phyloP scores from a whole-genome alignment of 352 stramenopile genomes.

The Globisporangium spinosum region DNA sequence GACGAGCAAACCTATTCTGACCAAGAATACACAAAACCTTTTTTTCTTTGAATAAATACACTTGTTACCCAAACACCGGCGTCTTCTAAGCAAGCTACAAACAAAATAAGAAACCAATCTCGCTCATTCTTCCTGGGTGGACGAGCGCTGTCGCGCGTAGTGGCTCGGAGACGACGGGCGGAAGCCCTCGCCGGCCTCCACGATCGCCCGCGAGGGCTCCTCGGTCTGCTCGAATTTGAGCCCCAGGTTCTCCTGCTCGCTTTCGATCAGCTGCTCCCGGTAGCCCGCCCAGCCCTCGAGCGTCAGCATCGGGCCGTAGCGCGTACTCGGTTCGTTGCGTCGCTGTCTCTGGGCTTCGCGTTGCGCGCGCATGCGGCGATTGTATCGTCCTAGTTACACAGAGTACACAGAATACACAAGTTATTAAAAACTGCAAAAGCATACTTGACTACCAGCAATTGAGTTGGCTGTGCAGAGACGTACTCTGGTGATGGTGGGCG shows the following conservation, averaged over 20 bases:
- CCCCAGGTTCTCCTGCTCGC: slow-evolving; percentile 24
- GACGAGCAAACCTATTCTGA: not conserved
- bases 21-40: not conserved
- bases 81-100: not conserved
- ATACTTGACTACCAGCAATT: too few species aligned
- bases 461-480: too few species aligned
- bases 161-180: not conserved
- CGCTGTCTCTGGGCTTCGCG: slow-evolving; percentile 12
- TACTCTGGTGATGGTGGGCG: not conserved
- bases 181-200: slow-evolving; percentile 1
- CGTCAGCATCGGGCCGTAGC: slow-evolving; percentile 26
- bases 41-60: not conserved
- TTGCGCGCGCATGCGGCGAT: not conserved
- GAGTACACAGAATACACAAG: too few species aligned
- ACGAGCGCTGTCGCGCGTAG: not conserved
- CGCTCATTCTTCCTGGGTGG: not conserved
- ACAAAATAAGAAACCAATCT: not conserved
- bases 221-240: not conserved
- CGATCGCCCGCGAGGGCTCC: not conserved
- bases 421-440: too few species aligned
- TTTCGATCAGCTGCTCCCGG: slow-evolving; percentile 47
- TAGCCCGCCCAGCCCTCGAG: slow-evolving; percentile 50
- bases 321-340: slow-evolving; percentile 17
- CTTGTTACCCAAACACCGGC: not conserved
- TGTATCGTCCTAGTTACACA: not conserved